phyloP scores from a whole-genome alignment of 2,329 filamentous ascomycete genomes.

The Gnomoniopsis smithogilvyi region DNA sequence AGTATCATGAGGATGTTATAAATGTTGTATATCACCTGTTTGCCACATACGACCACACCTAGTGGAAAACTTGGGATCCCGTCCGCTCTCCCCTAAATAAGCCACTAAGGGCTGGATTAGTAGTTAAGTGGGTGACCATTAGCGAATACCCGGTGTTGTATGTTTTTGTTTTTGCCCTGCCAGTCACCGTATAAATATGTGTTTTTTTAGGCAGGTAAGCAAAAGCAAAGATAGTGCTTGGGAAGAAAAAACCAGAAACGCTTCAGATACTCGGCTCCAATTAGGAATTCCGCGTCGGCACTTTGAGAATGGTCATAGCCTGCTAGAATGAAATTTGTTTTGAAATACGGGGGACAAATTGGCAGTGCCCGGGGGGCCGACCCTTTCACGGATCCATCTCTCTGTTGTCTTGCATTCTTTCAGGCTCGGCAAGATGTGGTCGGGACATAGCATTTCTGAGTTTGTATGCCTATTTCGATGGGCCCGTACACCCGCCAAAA shows the following conservation, averaged over 20 bases:
- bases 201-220: neutral
- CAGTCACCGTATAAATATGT: no score
- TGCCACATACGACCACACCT: neutral
- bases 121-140: neutral
- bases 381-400: no score
- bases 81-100: slow-evolving; percentile 1
- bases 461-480: neutral
- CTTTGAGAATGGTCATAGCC: no score
- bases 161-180: neutral
- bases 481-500: neutral
- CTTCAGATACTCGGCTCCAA: no score
- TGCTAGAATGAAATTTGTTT: no score
- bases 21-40: neutral
- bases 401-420: no score
- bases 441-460: no score
- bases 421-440: no score
- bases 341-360: no score
- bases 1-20: neutral
- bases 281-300: no score
- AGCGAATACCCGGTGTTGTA: slow-evolving; percentile 4
- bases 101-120: neutral
- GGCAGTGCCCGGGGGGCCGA: no score
- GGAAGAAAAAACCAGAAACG: no score
- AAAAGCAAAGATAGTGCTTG: neutral
- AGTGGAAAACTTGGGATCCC: neutral